Evolutionary conservation across 805 yeast genomes (phyloP), one percentile per base, ranked within the genome.

Genomic region (Barnettozyma californica): DNA sequence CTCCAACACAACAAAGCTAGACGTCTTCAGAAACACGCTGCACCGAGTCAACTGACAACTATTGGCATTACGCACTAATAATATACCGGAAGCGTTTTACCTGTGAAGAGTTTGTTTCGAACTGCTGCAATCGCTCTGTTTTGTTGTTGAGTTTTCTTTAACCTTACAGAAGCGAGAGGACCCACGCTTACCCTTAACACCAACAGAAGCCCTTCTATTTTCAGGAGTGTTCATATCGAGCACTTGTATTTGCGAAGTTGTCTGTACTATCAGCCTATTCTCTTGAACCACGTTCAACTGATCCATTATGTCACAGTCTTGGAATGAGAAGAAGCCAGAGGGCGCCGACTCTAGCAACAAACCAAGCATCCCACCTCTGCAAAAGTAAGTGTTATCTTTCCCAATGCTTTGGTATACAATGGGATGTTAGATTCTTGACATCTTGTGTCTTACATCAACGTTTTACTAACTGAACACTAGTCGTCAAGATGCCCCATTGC

Each of bases 281-380:
- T 29, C 14, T 11, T 29, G 7, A 29, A 29, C 33, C 14, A 13
- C 33, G 14, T 13, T 18, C 21, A 18, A 16, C 11, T 18, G 13
- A 18, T 13, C 9, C 29, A 38, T 29, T 9, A 58, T 59, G 63
- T 53, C 63, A 21, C 60, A 59, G 33, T 52, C 54, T 41, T 61
- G 67, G 67, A 56, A 56, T 37, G 54, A 54, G 27, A 55, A 55
- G 44, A 55, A 55, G 43, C 18, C 54, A 13, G 64, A 61, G 36
- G 48, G 47, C 27, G 2, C 51, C n/a, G 63, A 55, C n/a, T 13
- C 20, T 26, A 45, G 45, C 31, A 57, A 55, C 44, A 58, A 61
- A 44, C 62, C 63, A 20, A 59, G 56, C 2, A 57, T 63, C 31
- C 64, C 59, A 9, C 59, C 66, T 16, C 26, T 61, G 14, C 62